Evolutionary conservation across 108 stramenopile genomes (phyloP).

Genomic region (Cyclotella baltica): DNA sequence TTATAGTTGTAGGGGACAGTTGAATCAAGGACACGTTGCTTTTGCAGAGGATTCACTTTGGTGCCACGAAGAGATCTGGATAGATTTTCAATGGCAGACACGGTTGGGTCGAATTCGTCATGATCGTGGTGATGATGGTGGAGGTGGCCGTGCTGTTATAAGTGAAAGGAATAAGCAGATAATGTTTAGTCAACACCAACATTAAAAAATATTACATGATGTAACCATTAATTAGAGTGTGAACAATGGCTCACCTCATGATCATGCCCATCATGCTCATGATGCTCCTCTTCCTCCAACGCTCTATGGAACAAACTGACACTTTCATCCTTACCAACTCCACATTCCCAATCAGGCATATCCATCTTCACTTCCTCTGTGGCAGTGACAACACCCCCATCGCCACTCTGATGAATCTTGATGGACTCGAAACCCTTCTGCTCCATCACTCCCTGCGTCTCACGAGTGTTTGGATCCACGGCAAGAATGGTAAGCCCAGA

Average conservation of each 20-base stretch:
- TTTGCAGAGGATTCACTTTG: conserved; percentile 6
- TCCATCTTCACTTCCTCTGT: background rate
- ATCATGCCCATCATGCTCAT: background rate
- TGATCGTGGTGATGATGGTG: background rate
- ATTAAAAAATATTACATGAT: background rate
- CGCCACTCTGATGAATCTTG: conserved; percentile 1
- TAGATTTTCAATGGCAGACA: background rate
- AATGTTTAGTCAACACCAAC: background rate
- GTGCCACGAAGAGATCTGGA: conserved; percentile 9
- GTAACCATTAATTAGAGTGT: background rate
- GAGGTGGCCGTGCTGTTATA: background rate
- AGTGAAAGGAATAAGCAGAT: background rate
- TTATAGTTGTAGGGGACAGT: conserved; percentile 10
- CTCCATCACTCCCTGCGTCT: conserved; percentile 6
- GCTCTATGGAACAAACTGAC: conserved; percentile 5
- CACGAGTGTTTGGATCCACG: conserved; percentile 1
- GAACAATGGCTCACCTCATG: background rate
- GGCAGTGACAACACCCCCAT: background rate
- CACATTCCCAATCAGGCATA: conserved; percentile 14
- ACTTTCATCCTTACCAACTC: conserved; percentile 8
- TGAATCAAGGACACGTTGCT: conserved; percentile 7
- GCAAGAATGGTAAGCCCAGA: conserved; percentile 4
- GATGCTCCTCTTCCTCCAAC: conserved; percentile 13
- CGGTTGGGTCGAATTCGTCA: conserved; percentile 3
- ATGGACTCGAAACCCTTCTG: background rate